phyloP scores from a whole-genome alignment of 2,329 filamentous ascomycete genomes.

The Penicillium expansum region DNA sequence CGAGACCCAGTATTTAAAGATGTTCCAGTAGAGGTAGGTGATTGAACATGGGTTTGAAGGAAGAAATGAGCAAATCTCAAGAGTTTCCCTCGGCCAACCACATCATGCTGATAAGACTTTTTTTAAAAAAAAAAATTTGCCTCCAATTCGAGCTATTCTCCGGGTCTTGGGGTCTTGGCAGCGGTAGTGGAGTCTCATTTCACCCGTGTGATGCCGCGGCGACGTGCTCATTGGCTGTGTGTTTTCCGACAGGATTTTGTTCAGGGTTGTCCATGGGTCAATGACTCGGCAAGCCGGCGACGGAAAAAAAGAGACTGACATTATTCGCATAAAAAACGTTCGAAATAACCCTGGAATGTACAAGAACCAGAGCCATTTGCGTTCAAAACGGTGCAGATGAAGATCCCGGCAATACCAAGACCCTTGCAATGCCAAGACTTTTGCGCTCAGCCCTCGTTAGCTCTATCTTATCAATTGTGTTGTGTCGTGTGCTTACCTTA shows the following conservation, averaged over 20 bases:
- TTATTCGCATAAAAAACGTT: background rate
- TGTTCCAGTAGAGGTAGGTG: slow-evolving; percentile 1
- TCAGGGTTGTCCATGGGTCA: slow-evolving; percentile 3
- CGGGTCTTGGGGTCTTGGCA: slow-evolving; percentile 15
- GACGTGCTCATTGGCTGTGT: slow-evolving; percentile 9
- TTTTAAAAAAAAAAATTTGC: slow-evolving; percentile 8
- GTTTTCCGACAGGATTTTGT: slow-evolving; percentile 11
- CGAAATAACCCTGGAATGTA: background rate
- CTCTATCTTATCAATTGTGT: slow-evolving; percentile 10
- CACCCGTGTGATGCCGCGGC: background rate
- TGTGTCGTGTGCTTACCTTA: background rate
- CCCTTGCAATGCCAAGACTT: slow-evolving; percentile 13
- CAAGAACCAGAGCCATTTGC: background rate
- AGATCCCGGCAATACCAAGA: slow-evolving; percentile 12
- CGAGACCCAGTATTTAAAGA: slow-evolving; percentile 15
- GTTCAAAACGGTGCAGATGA: background rate
- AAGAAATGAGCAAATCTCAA: slow-evolving; percentile 6
- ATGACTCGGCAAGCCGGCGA: slow-evolving; percentile 10
- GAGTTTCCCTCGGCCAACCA: slow-evolving; percentile 12
- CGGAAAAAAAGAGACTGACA: background rate
- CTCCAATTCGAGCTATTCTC: slow-evolving; percentile 9
- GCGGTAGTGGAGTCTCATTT: background rate
- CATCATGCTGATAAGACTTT: slow-evolving; percentile 18
- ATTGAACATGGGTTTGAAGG: background rate
- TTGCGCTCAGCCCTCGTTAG: slow-evolving; percentile 6